phyloP scores from a whole-genome alignment of 1,284 basidiomycete genomes.

The Omphalotus olearius region DNA sequence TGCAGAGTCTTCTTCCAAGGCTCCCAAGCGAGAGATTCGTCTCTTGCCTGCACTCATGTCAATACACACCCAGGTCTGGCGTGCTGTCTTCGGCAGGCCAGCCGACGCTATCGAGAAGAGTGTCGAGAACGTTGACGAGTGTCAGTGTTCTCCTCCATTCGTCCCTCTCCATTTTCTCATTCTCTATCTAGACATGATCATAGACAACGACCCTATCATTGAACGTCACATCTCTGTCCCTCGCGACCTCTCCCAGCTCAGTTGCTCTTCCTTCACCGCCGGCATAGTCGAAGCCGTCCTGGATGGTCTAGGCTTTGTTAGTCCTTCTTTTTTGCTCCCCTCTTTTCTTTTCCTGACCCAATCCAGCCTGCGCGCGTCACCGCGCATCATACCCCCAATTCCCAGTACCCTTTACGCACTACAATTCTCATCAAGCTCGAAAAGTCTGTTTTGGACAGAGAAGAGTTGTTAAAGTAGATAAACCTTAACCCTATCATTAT shows the following conservation, averaged over 20 bases:
- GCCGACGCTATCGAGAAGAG: conserved; percentile 96
- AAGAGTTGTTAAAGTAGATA: conserved; percentile 67
- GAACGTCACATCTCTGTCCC: conserved; percentile 93
- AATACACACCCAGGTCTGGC: conserved; percentile 92
- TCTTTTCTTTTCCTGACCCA: conserved; percentile 13
- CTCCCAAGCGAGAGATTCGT: conserved; percentile 84
- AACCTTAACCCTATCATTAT: background rate
- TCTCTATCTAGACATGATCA: conserved; percentile 85
- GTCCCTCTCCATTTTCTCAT: background rate
- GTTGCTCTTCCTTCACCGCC: conserved; percentile 94
- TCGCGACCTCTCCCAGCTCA: conserved; percentile 89
- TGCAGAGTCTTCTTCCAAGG: conserved; percentile 65
- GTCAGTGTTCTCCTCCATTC: conserved; percentile 39
- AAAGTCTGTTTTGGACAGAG: conserved; percentile 83
- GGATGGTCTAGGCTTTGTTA: conserved; percentile 91
- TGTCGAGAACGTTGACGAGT: conserved; percentile 95
- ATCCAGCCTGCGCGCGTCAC: conserved; percentile 92
- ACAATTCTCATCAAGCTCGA: conserved; percentile 95
- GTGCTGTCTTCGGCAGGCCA: conserved; percentile 87
- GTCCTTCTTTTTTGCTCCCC: conserved; percentile 30
- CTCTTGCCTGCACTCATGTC: conserved; percentile 87
- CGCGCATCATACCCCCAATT: conserved; percentile 87
- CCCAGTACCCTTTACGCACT: conserved; percentile 78
- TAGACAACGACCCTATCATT: conserved; percentile 92
- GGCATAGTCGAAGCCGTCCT: conserved; percentile 97